Conservation (phyloP, 2,329 filamentous ascomycete species). For the Proliferodiscus dingleyae region DNA sequence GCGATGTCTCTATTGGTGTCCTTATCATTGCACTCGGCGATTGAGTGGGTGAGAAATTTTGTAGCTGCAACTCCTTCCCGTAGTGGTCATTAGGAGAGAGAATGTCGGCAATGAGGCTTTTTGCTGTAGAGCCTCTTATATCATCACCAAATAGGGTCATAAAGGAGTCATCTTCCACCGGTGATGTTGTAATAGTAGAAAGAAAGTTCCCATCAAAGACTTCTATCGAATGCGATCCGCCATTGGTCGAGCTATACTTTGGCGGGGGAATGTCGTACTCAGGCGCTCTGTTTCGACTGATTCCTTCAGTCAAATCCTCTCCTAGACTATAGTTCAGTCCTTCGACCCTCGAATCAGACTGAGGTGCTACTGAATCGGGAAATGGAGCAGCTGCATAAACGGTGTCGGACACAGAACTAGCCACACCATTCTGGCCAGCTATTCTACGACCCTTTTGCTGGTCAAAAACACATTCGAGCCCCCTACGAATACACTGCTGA, state of each 20-base stretch:
- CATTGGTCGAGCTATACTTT: neutral
- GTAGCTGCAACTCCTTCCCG: neutral
- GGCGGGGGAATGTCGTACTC: neutral
- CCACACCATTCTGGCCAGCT: neutral
- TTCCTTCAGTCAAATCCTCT: neutral
- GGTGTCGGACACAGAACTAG: slow-evolving; percentile 38
- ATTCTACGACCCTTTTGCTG: neutral
- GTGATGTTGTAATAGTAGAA: neutral
- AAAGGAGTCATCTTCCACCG: neutral
- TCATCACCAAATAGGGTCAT: neutral
- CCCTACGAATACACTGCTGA: slow-evolving; percentile 17
- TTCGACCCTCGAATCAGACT: neutral
- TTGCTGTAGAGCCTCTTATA: neutral
- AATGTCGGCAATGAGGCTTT: neutral
- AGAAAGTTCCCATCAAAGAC: neutral
- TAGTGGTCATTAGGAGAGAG: neutral
- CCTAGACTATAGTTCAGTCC: neutral
- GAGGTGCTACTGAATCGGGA: neutral
- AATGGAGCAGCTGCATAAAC: neutral
- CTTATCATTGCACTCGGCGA: neutral
- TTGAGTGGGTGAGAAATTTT: neutral
- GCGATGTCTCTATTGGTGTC: neutral
- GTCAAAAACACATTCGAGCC: slow-evolving; percentile 20
- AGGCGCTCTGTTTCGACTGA: neutral
- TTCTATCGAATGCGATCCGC: neutral